Percentiles rank a stretch among this genome's conserved stretches.
Conservation (phyloP, 2,329 filamentous ascomycete genomes). For the Colletotrichum sp. region DNA sequence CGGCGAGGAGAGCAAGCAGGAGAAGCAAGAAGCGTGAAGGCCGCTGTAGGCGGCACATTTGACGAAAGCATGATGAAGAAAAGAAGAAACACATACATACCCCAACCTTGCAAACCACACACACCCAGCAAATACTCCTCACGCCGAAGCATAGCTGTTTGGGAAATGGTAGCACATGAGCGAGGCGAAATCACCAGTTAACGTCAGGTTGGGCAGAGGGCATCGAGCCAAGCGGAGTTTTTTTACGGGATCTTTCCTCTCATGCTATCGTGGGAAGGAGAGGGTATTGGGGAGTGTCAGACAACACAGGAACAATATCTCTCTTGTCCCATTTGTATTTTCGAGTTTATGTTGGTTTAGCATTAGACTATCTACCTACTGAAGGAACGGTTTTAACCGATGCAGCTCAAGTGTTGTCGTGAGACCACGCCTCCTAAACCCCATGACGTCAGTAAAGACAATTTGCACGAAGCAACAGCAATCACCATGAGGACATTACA, state of each 20-base stretch:
- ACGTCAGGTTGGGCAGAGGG: background rate
- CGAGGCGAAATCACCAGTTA: background rate
- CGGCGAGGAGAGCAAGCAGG: background rate
- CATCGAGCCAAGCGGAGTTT: constrained; percentile 2
- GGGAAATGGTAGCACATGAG: background rate
- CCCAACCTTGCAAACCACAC: background rate
- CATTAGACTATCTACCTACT: constrained; percentile 15
- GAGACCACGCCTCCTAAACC: background rate
- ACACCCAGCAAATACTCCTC: background rate
- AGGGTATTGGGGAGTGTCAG: background rate
- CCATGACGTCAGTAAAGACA: background rate
- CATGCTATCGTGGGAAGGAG: background rate
- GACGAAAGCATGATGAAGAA: constrained; percentile 20
- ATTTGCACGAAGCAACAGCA: background rate
- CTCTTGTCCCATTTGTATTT: background rate
- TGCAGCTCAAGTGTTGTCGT: background rate
- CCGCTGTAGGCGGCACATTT: background rate
- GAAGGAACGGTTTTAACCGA: background rate
- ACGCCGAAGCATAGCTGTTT: background rate
- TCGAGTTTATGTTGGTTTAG: background rate
- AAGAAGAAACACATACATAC: background rate
- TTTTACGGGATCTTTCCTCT: background rate
- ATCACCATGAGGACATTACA: background rate
- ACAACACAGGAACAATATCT: background rate
- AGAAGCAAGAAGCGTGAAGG: constrained; percentile 6